Conservation (phyloP, 2,329 filamentous ascomycete species). For the Neopestalotiopsis clavispora region DNA sequence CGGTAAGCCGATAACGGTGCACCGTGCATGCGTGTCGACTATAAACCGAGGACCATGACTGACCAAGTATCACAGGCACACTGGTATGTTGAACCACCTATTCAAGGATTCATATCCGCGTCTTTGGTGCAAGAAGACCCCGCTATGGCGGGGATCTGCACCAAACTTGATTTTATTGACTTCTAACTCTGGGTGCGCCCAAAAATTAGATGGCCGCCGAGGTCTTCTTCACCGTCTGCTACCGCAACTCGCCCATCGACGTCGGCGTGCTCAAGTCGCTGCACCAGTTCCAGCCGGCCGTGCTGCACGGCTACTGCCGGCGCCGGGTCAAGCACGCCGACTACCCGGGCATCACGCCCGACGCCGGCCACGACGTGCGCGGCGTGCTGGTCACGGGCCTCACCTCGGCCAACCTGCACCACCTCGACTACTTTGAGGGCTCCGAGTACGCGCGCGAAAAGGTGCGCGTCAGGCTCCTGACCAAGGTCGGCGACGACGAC, state of each 20-base stretch:
- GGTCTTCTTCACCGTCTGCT: conserved; percentile 85
- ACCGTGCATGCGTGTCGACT: neutral
- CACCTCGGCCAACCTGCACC: conserved; percentile 74
- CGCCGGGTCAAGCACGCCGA: conserved; percentile 71
- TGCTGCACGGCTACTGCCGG: conserved; percentile 76
- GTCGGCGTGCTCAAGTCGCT: conserved; percentile 51
- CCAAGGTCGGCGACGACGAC: conserved; percentile 40
- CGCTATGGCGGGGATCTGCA: too few relatives aligned
- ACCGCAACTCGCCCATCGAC: conserved; percentile 60
- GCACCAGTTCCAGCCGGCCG: conserved; percentile 70
- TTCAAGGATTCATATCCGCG: neutral
- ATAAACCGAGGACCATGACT: conserved; percentile 13
- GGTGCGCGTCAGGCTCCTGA: conserved; percentile 41
- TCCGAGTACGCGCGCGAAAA: conserved; percentile 50
- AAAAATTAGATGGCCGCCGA: conserved; percentile 73
- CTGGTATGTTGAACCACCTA: conserved; percentile 34
- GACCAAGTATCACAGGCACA: conserved; percentile 40
- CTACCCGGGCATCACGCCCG: conserved; percentile 78
- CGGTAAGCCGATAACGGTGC: conserved; percentile 41
- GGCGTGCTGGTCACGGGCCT: conserved; percentile 81
- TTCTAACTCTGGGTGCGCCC: neutral
- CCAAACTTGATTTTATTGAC: too few relatives aligned
- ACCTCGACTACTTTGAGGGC: conserved; percentile 85
- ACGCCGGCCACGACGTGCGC: conserved; percentile 63
- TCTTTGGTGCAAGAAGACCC: too few relatives aligned